A percentile compares a stretch with the other conserved stretches of the same genome.
These are phyloP conservation scores for Ustilago curta DNA, from an alignment of 1,284 basidiomycete species.

Conservation along the genomic window DNA sequence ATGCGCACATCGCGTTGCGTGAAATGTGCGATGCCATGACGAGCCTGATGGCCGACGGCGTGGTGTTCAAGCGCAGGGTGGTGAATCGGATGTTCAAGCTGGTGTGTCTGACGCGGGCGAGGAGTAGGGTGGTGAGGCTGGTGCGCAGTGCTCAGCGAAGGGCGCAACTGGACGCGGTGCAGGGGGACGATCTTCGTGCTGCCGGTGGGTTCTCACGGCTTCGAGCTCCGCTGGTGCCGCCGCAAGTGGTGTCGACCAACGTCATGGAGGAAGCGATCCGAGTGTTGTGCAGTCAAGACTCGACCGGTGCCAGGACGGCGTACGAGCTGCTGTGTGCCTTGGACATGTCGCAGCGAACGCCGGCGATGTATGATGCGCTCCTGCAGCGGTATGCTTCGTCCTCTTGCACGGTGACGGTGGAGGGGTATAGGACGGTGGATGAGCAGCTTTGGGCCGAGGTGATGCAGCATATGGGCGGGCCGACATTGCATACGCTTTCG, in stretches of 20 bases:
- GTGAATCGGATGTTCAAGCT: conserved; percentile 27
- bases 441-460: conserved; percentile 44
- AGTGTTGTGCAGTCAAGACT: conserved; percentile 36
- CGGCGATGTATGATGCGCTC: conserved; percentile 49
- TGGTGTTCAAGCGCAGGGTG: conserved; percentile 28
- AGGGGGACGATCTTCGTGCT: conserved; percentile 9
- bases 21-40: conserved; percentile 30
- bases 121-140: conserved; percentile 26
- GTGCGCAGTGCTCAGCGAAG: conserved; percentile 23
- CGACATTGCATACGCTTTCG: conserved; percentile 36
- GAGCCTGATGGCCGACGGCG: conserved; percentile 30
- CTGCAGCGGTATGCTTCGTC: conserved; percentile 28
- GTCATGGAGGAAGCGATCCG: conserved; percentile 17
- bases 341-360: conserved; percentile 24
- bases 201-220: conserved; percentile 32
- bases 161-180: conserved; percentile 20
- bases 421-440: conserved; percentile 9
- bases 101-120: conserved; percentile 23
- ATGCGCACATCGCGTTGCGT: conserved; percentile 22
- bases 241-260: conserved; percentile 32
- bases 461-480: conserved; percentile 11
- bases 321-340: conserved; percentile 37
- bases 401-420: background rate
- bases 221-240: conserved; percentile 1
- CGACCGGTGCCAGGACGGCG: conserved; percentile 24